Percentiles rank a stretch among this genome's conserved stretches.
phyloP scores from a whole-genome alignment of 108 stramenopile genomes.

The Nannochloropsis salina region DNA sequence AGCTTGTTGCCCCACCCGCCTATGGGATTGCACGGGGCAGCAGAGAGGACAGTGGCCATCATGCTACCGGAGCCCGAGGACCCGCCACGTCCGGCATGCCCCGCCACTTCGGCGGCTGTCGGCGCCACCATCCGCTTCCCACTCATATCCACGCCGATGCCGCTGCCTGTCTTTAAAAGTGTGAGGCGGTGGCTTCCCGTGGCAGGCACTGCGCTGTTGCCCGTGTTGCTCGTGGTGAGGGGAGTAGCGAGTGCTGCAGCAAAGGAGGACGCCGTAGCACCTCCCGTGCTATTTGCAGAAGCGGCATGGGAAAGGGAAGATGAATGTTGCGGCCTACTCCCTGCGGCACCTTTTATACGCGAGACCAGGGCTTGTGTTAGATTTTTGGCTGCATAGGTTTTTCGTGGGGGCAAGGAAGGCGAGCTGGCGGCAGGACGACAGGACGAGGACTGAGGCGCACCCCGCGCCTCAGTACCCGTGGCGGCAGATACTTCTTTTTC shows the following conservation, averaged over 20 bases:
- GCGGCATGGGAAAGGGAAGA: not conserved
- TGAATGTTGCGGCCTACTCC: not conserved
- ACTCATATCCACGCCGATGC: not conserved
- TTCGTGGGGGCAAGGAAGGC: not conserved
- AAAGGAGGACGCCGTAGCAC: not conserved
- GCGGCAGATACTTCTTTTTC: not conserved
- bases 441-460: not conserved
- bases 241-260: not conserved
- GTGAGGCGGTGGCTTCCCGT: not conserved
- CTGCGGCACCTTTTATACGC: not conserved
- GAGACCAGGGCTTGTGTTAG: conserved; percentile 6
- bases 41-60: not conserved
- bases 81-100: not conserved
- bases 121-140: conserved; percentile 6
- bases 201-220: not conserved
- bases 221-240: not conserved
- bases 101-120: not conserved
- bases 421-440: not conserved
- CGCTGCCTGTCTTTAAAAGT: not conserved
- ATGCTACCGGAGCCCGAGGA: not conserved
- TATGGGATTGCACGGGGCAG: not conserved
- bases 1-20: conserved; percentile 3
- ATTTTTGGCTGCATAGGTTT: conserved; percentile 14
- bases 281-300: not conserved
- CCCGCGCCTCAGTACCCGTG: not conserved